Evolutionary conservation across 2,329 filamentous ascomycete species (phyloP).

Genomic region (Calcarisporium arbuscula): DNA sequence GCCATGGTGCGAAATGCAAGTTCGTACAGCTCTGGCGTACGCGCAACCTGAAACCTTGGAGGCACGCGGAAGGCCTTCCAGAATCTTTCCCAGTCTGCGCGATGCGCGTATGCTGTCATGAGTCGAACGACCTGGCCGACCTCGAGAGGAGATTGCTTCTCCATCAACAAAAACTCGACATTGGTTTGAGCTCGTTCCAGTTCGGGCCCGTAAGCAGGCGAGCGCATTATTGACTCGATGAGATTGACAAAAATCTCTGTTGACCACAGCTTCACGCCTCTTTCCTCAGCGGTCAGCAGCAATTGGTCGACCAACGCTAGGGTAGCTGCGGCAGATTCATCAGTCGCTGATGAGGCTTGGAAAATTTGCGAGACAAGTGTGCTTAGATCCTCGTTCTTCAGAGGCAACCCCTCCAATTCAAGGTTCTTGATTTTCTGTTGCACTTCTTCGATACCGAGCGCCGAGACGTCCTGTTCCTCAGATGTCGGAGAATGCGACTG

Average conservation of each 20-base stretch:
- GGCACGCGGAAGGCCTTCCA: slow-evolving; percentile 56
- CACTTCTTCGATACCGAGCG: too few species aligned
- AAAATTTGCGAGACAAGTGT: slow-evolving; percentile 34
- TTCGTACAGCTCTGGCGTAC: slow-evolving; percentile 49
- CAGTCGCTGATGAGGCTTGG: slow-evolving; percentile 11
- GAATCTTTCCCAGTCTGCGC: slow-evolving; percentile 47
- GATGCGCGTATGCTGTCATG: slow-evolving; percentile 39
- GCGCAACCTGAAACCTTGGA: slow-evolving; percentile 39
- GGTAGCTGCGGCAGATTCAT: slow-evolving; percentile 20
- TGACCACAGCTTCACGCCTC: slow-evolving; percentile 34
- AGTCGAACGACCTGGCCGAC: slow-evolving; percentile 33
- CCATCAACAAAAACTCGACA: slow-evolving; percentile 38
- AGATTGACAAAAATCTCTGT: slow-evolving; percentile 43
- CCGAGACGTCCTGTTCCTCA: slow-evolving; percentile 11
- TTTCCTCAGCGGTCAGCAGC: slow-evolving; percentile 37
- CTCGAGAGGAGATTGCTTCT: slow-evolving; percentile 31
- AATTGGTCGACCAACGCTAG: slow-evolving; percentile 36
- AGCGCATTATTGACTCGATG: slow-evolving; percentile 32
- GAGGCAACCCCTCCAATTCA: slow-evolving; percentile 27
- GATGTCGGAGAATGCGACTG: slow-evolving; percentile 1
- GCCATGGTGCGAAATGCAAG: slow-evolving; percentile 46
- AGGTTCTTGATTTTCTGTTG: slow-evolving; percentile 30
- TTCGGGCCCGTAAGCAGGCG: slow-evolving; percentile 21
- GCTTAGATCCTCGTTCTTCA: slow-evolving; percentile 28
- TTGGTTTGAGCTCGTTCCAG: slow-evolving; percentile 35